Evolutionary conservation across 805 yeast genomes (phyloP), one percentile per base, ranked within the genome.

Genomic region (Saturnispora serradocipensis): DNA sequence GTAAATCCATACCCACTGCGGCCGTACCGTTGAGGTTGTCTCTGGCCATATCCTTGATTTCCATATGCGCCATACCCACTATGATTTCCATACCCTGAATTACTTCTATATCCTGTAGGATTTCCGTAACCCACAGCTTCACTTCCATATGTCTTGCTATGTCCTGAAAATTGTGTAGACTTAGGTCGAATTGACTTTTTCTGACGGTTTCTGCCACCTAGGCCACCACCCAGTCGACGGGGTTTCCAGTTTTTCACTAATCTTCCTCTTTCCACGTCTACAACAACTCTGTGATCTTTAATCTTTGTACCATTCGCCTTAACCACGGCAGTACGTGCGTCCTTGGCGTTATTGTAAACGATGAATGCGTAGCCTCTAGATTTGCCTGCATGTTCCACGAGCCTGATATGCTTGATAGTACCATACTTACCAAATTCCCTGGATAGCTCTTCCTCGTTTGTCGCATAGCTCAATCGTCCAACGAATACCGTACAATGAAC

Each of bases 191-290:
- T n/a, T 20, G 43, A 9, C 40, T 53, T 20, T n/a, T 45, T 20
- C 15, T n/a, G 42, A 30, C 53, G 50, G 16, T 47, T 46, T 49
- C 68, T 55, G 1, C 96, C 96, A 4, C 97, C 97, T n/a, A 86
- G 67, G 0, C 97, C 97, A 4, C 97, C 97, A 1, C 96, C 97
- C 2, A 91, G 70, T 53, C 91, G 65, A 58, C 85, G 63, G 0
- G 95, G 93, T 51, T 73, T 75, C 85, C 90, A 86, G 57, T 74
- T 77, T 51, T 83, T 76, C 15, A 77, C 75, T 1, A 80, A 65
- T 45, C 93, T 68, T 2, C 88, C 86, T 53, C 91, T 65, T 61
- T 85, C 93, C 45, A 79, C 75, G 60, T 86, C 95, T 1, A 83
- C 86, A n/a, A 84, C 66, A 7, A 82, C 73, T 4, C 73, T 68